These are phyloP conservation scores for Ramaria sp. DNA, from an alignment of 768 basidiomycete genomes.

Conservation along the genomic window DNA sequence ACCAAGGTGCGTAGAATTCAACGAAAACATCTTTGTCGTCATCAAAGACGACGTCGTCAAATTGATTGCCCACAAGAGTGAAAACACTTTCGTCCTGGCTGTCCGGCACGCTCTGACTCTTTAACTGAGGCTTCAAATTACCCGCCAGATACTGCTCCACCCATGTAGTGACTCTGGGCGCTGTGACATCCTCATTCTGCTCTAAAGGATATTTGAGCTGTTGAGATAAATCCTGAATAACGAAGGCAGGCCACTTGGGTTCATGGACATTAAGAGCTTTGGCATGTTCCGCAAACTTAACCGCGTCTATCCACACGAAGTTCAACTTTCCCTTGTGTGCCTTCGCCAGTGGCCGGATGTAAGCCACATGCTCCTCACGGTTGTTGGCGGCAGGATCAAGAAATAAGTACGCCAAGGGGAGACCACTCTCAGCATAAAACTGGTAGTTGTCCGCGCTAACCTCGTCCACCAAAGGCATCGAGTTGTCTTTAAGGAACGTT, in stretches of 20 bases:
- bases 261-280: slow-evolving; percentile 85
- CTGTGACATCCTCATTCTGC: slow-evolving; percentile 51
- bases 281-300: slow-evolving; percentile 92
- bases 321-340: slow-evolving; percentile 81
- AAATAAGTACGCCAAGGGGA: slow-evolving; percentile 93
- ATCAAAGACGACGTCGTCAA: slow-evolving; percentile 78
- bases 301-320: slow-evolving; percentile 97
- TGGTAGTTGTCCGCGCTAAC: slow-evolving; percentile 92
- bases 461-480: slow-evolving; percentile 83
- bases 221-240: slow-evolving; percentile 73
- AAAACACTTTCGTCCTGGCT: slow-evolving; percentile 75
- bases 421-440: slow-evolving; percentile 65
- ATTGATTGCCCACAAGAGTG: slow-evolving; percentile 78
- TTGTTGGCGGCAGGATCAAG: slow-evolving; percentile 65
- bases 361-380: slow-evolving; percentile 46
- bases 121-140: slow-evolving; percentile 71
- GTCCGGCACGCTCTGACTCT: slow-evolving; percentile 81
- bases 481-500: slow-evolving; percentile 72
- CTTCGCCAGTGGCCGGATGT: slow-evolving; percentile 66
- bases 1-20: slow-evolving; percentile 98
- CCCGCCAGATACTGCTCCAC: slow-evolving; percentile 59
- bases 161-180: slow-evolving; percentile 46
- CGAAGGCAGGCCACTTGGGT: slow-evolving; percentile 87
- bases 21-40: slow-evolving; percentile 90
- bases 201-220: slow-evolving; percentile 88